Evolutionary conservation across 2,329 filamentous ascomycete genomes (phyloP).

Genomic region (Fusarium xyrophilum): DNA sequence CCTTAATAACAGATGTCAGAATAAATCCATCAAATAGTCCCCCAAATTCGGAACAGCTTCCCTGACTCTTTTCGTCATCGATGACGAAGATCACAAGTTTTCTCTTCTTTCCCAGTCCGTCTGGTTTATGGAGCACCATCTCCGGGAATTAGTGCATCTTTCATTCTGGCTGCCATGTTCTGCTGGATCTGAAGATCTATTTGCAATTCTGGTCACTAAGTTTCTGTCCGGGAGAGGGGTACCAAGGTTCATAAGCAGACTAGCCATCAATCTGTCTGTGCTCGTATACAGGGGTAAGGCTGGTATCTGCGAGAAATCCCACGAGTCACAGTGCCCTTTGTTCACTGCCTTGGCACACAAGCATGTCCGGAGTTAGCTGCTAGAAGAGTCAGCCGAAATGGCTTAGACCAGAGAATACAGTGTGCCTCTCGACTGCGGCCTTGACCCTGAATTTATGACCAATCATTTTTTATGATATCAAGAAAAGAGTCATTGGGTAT

Average conservation of each 20-base stretch:
- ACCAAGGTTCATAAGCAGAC: constrained; percentile 14
- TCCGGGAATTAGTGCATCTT: constrained; percentile 24
- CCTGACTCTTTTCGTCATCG: neutral
- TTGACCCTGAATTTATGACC: constrained; percentile 31
- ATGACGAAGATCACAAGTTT: neutral
- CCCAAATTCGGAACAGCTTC: neutral
- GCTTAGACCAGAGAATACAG: neutral
- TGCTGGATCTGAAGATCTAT: constrained; percentile 36
- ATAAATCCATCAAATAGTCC: neutral
- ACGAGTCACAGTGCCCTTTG: constrained; percentile 23
- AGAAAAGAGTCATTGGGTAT: constrained; percentile 1
- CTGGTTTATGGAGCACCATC: constrained; percentile 21
- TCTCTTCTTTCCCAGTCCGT: neutral
- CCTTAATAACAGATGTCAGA: neutral
- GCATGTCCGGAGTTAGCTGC: constrained; percentile 6
- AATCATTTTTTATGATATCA: constrained; percentile 34
- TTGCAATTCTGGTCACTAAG: constrained; percentile 10
- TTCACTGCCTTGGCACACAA: neutral
- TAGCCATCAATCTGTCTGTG: constrained; percentile 3
- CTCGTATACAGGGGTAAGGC: constrained; percentile 13
- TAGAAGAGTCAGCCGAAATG: constrained; percentile 22
- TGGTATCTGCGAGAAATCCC: neutral
- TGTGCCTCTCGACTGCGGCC: constrained; percentile 1
- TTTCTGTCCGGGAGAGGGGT: constrained; percentile 25
- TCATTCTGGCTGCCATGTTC: constrained; percentile 15